Base-by-base conservation (phyloP, 177 flowering plant species). In the Tripterygium wilfordii region DNA sequence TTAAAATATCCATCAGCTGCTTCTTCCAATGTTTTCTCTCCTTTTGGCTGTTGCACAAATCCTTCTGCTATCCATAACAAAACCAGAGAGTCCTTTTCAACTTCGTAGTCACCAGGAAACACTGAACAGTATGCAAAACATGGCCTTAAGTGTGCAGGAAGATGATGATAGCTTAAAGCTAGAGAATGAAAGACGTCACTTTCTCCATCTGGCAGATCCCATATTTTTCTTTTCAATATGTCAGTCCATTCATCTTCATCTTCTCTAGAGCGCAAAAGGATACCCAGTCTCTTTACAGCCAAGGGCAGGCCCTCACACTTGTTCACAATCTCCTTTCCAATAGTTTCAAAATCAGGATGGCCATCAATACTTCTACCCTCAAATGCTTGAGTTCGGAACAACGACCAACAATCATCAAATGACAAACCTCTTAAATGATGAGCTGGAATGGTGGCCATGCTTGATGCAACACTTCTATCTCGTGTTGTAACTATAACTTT, bases 401-500 rank as follows among this genome's bases (percentile, higher is more conserved):
- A 18, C 1, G 10, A 29, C 52, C 45, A 45, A 10, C 47, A 50
- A 16, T 45, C 57, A 45, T 45, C 36, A 10, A 37, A 39, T 13
- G 15, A 3, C 19, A 60, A 37, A 12, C 1, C 3, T 47, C 40
- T 12, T 10, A 47, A 31, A 9, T 32, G 22, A 10, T 52, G 20
- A 37, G 37, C 12, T 31, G 57, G 19, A 25, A 22, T 35, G 23
- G 57, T 5, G 4, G 33, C 9, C 37, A 31, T 39, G 12, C 14
- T 19, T 22, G 53, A 36, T 16, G 53, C 57, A 16, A 53, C 48
- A 15, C 38, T 16, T 5, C 16, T 20, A 40, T 53, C 19, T 0
- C 64, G 48, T 0, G 64, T 60, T 0, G 64, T 60, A 7, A 59
- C 40, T 7, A 58, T 16, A 4, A 59, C n/a, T 19, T 30, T 51